Evolutionary conservation across 345 rosid species (phyloP), one percentile per base, ranked within the genome.

Genomic region (Litchi chinensis): DNA sequence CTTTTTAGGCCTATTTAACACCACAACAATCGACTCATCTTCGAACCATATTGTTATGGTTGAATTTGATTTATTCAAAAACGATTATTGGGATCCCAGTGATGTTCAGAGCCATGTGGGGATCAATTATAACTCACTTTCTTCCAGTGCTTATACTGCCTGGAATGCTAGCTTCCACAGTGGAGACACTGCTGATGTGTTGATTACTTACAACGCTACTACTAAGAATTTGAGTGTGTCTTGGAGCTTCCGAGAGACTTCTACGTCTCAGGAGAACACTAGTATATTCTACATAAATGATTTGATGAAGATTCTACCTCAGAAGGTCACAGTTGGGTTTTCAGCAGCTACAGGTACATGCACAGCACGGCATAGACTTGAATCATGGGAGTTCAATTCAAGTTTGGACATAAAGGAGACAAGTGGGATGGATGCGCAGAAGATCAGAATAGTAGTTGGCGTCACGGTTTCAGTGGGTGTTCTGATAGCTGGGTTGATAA

Each of bases 151-250:
- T 22, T 50, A 60, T 16, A 80, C 86, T 57, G 71, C 69, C 44
- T 89, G 88, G 90, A 87, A 87, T 59, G 79, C 77, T 48, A 65
- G 80, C 65, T 11, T 71, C 19, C 88, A 81, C 37, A 65, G 21
- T 22, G 80, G 69, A 75, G 83, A 81, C 59, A 64, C 84, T 10
- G 77, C 81, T 19, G 77, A 68, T 37, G 92, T 78, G 6, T 13
- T 56, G 75, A 82, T 91, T n/a, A 8, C 68, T 21, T 87, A 89
- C 67, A 84, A 81, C 16, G 76, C 86, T 0, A 60, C 84, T 12
- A 81, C 72, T 13, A 82, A 82, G 71, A 89, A 87, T 71, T 79
- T 89, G 41, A 85, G 83, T 21, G 91, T 87, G 32, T 86, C 88
- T 24, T 87, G 92, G 87, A 85, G 73, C 41, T 89, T 80, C 22